Evolutionary conservation across 768 basidiomycete species (phyloP).

Genomic region (Tricholomella constricta): DNA sequence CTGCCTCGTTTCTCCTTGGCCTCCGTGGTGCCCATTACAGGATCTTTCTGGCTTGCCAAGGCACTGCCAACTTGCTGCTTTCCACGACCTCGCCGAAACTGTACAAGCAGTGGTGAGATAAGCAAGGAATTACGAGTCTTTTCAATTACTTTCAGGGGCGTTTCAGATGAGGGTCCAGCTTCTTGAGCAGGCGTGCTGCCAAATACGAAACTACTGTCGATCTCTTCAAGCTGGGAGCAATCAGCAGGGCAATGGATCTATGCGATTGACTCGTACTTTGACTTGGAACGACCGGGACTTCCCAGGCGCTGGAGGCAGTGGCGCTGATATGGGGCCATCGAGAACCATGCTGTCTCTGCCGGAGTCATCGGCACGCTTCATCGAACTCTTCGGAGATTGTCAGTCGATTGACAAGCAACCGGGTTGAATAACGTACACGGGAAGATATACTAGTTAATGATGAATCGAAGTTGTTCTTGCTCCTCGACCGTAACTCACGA

Average conservation of each 20-base stretch:
- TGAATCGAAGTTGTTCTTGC: constrained; percentile 40
- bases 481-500: constrained; percentile 48
- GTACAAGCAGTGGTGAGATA: not conserved
- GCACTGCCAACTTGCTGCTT: constrained; percentile 18
- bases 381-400: constrained; percentile 21
- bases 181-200: constrained; percentile 9
- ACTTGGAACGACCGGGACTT: constrained; percentile 34
- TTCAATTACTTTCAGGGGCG: constrained; percentile 16
- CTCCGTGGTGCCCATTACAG: constrained; percentile 23
- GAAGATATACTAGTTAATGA: constrained; percentile 41
- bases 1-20: constrained; percentile 39
- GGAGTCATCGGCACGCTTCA: constrained; percentile 28
- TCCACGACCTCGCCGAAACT: constrained; percentile 19
- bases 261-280: constrained; percentile 28
- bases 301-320: constrained; percentile 13
- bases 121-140: not conserved
- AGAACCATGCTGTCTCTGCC: constrained; percentile 21
- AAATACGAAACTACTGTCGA: constrained; percentile 24
- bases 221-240: constrained; percentile 36
- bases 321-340: constrained; percentile 19
- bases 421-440: constrained; percentile 29
- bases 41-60: constrained; percentile 30
- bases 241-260: not conserved
- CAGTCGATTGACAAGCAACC: not conserved
- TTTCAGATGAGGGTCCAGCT: constrained; percentile 10